phyloP scores from a whole-genome alignment of 441 rosid genomes.

The Mallotus japonicus region DNA sequence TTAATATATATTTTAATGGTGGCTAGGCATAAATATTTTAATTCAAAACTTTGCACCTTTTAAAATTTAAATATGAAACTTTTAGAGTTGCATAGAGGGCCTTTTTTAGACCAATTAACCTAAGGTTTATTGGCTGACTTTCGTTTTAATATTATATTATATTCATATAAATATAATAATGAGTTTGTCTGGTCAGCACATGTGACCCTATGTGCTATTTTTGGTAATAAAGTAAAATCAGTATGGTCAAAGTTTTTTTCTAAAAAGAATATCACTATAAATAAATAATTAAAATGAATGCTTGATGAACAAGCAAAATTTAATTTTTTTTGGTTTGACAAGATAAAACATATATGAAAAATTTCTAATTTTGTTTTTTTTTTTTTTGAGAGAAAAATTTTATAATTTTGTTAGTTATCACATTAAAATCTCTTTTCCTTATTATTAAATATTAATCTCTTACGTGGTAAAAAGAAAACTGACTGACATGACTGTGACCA shows the following conservation, averaged over 20 bases:
- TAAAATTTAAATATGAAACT: too few relatives aligned
- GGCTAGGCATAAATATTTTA: too few relatives aligned
- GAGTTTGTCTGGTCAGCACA: not conserved
- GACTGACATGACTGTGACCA: slow-evolving; percentile 20
- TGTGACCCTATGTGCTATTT: too few relatives aligned
- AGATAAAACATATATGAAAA: too few relatives aligned
- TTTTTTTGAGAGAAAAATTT: too few relatives aligned
- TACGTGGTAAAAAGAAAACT: not conserved
- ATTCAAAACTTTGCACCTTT: too few relatives aligned
- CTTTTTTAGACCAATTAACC: too few relatives aligned
- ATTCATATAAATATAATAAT: not conserved
- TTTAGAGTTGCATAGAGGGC: too few relatives aligned
- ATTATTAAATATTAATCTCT: not conserved
- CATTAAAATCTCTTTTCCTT: not conserved
- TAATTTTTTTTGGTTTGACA: not conserved
- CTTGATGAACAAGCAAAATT: slow-evolving; percentile 19
- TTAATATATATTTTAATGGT: too few relatives aligned
- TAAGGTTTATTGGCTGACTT: too few relatives aligned
- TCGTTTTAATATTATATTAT: too few relatives aligned
- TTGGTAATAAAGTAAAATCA: not conserved
- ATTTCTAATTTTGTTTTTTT: too few relatives aligned
- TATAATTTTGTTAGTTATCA: not conserved
- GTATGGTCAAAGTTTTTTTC: not conserved
- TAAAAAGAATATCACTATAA: not conserved
- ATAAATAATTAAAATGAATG: slow-evolving; percentile 6